Evolutionary conservation across 768 basidiomycete species (phyloP).

Genomic region (Russula dissimulans): DNA sequence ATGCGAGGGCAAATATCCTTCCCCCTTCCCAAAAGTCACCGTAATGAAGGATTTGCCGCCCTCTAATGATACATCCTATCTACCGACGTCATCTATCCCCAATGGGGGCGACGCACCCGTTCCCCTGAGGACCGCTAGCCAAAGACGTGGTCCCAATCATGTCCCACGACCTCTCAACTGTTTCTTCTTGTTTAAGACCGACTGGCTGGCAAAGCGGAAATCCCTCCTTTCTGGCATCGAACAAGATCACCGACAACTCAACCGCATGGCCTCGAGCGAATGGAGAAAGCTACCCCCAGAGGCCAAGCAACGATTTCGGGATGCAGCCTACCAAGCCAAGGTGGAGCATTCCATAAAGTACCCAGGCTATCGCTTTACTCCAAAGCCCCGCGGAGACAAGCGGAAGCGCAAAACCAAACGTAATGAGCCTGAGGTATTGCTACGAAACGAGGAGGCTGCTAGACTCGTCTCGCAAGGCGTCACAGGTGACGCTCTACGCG

Average conservation of each 20-base stretch:
- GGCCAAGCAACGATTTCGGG: constrained; percentile 19
- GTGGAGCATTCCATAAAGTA: constrained; percentile 21
- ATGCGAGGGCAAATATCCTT: not conserved
- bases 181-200: constrained; percentile 25
- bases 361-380: constrained; percentile 22
- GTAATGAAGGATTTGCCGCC: not conserved
- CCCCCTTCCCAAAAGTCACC: not conserved
- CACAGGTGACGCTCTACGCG: constrained; percentile 4
- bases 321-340: constrained; percentile 19
- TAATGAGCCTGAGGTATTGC: constrained; percentile 12
- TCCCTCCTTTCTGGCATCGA: constrained; percentile 18
- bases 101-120: not conserved
- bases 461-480: constrained; percentile 9
- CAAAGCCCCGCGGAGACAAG: constrained; percentile 5
- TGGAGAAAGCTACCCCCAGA: constrained; percentile 21
- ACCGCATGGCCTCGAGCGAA: constrained; percentile 21
- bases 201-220: constrained; percentile 21
- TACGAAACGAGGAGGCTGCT: constrained; percentile 11
- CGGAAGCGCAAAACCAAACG: constrained; percentile 12
- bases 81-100: not conserved
- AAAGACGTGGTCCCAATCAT: constrained; percentile 5
- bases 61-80: not conserved
- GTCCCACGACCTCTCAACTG: constrained; percentile 22
- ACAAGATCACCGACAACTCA: constrained; percentile 21
- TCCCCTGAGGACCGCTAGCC: not conserved